A percentile compares a stretch with the other conserved stretches of the same genome.
Evolutionary conservation across 2,329 filamentous ascomycete species (phyloP).

Genomic region (Chaetomiaceae sp.): DNA sequence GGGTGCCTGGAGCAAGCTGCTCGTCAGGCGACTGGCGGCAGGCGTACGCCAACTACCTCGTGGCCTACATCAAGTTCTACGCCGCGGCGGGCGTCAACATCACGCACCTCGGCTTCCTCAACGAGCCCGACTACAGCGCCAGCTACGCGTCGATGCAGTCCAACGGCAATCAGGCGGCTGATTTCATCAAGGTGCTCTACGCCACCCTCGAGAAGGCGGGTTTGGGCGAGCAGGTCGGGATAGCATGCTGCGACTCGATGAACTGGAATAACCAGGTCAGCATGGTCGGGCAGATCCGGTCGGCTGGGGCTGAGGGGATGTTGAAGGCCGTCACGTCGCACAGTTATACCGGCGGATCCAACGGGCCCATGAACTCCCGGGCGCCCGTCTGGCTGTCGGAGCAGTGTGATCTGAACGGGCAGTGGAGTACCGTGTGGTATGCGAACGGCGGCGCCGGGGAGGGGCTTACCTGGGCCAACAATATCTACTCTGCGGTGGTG

Average conservation of each 20-base stretch:
- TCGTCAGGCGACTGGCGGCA: constrained; percentile 43
- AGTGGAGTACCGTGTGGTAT: constrained; percentile 45
- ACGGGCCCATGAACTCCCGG: constrained; percentile 37
- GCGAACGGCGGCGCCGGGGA: constrained; percentile 42
- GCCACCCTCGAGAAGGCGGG: constrained; percentile 34
- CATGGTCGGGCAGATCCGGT: constrained; percentile 36
- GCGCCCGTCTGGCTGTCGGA: constrained; percentile 50
- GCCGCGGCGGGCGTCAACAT: constrained; percentile 39
- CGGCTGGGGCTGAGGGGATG: constrained; percentile 30
- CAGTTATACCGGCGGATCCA: constrained; percentile 39
- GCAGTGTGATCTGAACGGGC: constrained; percentile 42
- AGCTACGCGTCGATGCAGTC: constrained; percentile 49
- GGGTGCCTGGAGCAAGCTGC: constrained; percentile 36
- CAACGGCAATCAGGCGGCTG: constrained; percentile 70
- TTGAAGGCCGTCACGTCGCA: constrained; percentile 38
- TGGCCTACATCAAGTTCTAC: constrained; percentile 46
- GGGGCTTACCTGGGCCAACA: constrained; percentile 53
- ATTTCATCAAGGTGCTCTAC: constrained; percentile 47
- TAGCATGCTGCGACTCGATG: constrained; percentile 38
- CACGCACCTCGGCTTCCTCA: constrained; percentile 45
- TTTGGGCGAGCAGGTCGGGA: constrained; percentile 30
- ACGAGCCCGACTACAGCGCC: constrained; percentile 41
- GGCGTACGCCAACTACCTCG: constrained; percentile 45
- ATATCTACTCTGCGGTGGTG: constrained; percentile 48
- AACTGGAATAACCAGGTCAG: constrained; percentile 37